Conservation (phyloP, 371 early-diverging fungal species). For the Batrachochytrium dendrobatidis region DNA sequence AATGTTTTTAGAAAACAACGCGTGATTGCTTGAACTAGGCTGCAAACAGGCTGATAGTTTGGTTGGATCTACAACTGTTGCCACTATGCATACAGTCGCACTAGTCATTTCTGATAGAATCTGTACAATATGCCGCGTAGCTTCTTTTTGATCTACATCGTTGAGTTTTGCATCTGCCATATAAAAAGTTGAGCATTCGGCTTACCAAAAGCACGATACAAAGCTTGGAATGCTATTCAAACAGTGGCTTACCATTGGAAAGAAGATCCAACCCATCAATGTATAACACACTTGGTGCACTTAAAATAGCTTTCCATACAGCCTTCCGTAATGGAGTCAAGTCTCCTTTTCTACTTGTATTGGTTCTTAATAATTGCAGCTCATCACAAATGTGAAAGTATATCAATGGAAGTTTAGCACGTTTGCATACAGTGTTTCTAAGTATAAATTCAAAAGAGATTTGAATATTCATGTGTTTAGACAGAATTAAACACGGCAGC, state of each 20-base stretch:
- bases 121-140: conserved; percentile 7
- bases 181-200: not conserved
- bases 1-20: conserved; percentile 11
- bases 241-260: conserved; percentile 9
- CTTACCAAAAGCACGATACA: too few relatives aligned
- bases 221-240: too few relatives aligned
- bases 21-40: not conserved
- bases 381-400: conserved; percentile 10
- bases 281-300: conserved; percentile 19
- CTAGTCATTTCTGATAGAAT: not conserved
- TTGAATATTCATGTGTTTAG: too few relatives aligned
- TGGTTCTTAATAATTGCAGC: too few relatives aligned
- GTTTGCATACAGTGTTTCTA: conserved; percentile 6
- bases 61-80: conserved; percentile 1
- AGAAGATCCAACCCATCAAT: conserved; percentile 24
- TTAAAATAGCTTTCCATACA: conserved; percentile 15
- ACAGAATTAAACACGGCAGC: too few relatives aligned
- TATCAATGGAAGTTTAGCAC: conserved; percentile 2
- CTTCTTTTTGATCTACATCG: conserved; percentile 6
- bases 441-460: too few relatives aligned
- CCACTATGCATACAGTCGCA: conserved; percentile 12
- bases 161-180: not conserved
- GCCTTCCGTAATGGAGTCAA: conserved; percentile 15
- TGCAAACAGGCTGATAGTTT: conserved; percentile 3
- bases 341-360: not conserved